Conservation (phyloP, 192 early-diverging fungal genomes). For the Linnemannia hyalina region DNA sequence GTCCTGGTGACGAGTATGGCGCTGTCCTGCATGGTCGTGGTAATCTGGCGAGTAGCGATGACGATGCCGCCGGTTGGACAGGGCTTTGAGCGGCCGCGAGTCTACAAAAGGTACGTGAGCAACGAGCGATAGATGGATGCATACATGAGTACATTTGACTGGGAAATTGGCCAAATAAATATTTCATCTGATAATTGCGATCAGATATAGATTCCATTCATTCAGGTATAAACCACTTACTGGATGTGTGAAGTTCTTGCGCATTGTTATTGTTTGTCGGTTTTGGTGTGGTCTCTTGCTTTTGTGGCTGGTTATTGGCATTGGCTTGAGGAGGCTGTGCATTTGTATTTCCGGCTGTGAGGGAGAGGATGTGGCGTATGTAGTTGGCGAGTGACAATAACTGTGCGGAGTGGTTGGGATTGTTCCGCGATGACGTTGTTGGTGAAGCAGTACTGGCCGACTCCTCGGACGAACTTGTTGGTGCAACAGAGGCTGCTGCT, state of each 20-base stretch:
- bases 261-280: not conserved
- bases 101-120: not conserved
- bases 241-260: not conserved
- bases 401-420: conserved; percentile 16
- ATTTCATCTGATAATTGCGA: not conserved
- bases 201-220: not conserved
- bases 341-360: conserved; percentile 24
- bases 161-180: not conserved
- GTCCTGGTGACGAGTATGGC: conserved; percentile 8
- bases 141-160: not conserved
- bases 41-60: conserved; percentile 30
- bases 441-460: not conserved
- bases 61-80: conserved; percentile 24
- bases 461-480: not conserved
- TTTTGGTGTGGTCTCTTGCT: conserved; percentile 17
- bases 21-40: conserved; percentile 7
- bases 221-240: not conserved
- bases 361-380: conserved; percentile 45
- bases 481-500: not conserved
- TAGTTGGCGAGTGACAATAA: conserved; percentile 48
- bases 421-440: not conserved
- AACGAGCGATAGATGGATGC: not conserved
- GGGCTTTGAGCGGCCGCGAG: conserved; percentile 17
- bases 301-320: not conserved
- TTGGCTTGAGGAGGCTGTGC: conserved; percentile 3